These are phyloP conservation scores for Musa schizocarpa DNA, from an alignment of 176 grass and related monocot species.

Conservation along the genomic window DNA sequence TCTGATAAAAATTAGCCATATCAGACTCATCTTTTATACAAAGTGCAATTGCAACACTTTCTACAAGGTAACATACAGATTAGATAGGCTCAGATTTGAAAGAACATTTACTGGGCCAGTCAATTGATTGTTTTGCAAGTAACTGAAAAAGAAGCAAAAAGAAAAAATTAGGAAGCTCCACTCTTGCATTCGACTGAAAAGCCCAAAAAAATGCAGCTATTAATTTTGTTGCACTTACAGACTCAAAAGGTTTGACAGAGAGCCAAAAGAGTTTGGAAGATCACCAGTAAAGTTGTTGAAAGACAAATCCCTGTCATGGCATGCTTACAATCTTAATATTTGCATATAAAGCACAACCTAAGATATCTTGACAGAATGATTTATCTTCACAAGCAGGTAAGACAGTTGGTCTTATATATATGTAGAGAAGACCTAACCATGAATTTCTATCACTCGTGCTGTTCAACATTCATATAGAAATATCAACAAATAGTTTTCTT, in stretches of 20 bases:
- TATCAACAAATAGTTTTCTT: background rate
- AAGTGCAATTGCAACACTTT: slow-evolving; percentile 18
- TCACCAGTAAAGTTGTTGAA: slow-evolving; percentile 65
- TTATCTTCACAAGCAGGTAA: background rate
- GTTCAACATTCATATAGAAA: background rate
- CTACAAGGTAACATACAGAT: slow-evolving; percentile 56
- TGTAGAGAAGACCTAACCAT: background rate
- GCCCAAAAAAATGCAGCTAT: background rate
- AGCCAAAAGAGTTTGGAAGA: slow-evolving; percentile 74
- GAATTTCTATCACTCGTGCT: background rate
- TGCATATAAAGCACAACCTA: slow-evolving; percentile 2
- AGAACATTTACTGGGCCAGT: slow-evolving; percentile 78
- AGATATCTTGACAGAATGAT: background rate
- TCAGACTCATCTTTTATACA: slow-evolving; percentile 9
- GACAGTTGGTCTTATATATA: background rate
- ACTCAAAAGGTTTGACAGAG: slow-evolving; percentile 50
- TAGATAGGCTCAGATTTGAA: slow-evolving; percentile 54
- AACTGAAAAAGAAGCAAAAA: slow-evolving; percentile 42
- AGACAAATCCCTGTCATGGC: slow-evolving; percentile 68
- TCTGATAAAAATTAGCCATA: slow-evolving; percentile 28
- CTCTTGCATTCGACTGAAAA: too few species aligned
- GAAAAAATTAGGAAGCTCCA: slow-evolving; percentile 8
- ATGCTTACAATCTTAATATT: background rate
- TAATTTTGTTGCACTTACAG: slow-evolving; percentile 41
- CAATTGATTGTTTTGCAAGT: slow-evolving; percentile 72